Conservation (phyloP, 139 green algal genomes). For the Chlamydomonas sp. region DNA sequence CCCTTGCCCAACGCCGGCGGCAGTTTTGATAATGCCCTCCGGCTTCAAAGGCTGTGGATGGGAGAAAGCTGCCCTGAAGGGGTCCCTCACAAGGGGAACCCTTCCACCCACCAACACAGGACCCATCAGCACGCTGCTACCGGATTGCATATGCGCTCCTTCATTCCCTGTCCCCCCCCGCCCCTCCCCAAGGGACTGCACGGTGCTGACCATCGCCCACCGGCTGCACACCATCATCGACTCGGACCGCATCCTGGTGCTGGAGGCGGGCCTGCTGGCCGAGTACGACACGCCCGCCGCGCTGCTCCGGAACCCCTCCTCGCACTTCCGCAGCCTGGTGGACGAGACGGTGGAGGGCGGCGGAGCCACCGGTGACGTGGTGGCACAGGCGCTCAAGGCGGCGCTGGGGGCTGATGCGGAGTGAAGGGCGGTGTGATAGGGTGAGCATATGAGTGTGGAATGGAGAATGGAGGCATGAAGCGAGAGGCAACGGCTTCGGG, state of each 20-base stretch:
- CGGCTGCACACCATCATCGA: conserved; percentile 86
- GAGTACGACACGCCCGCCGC: conserved; percentile 71
- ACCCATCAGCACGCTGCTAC: not conserved
- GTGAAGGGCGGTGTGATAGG: too few relatives aligned
- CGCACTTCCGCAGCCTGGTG: conserved; percentile 31
- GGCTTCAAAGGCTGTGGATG: too few relatives aligned
- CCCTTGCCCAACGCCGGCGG: too few relatives aligned
- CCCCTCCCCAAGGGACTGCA: conserved; percentile 45
- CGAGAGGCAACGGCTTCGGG: too few relatives aligned
- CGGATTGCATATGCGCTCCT: conserved; percentile 18
- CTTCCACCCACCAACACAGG: not conserved
- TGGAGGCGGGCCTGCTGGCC: conserved; percentile 65
- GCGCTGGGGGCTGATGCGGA: not conserved
- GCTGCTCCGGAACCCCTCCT: conserved; percentile 46
- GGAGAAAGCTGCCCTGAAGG: too few relatives aligned
- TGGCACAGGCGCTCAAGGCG: not conserved
- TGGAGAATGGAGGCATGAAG: too few relatives aligned
- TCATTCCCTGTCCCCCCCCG: not conserved
- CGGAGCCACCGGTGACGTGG: conserved; percentile 3
- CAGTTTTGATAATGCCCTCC: too few relatives aligned
- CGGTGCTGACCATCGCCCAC: conserved; percentile 72
- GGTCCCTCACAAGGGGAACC: too few relatives aligned
- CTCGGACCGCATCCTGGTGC: conserved; percentile 73
- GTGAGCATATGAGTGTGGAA: too few relatives aligned
- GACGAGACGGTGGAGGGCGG: conserved; percentile 28